Conservation (phyloP, 768 basidiomycete species). For the Boletus rex-veris region DNA sequence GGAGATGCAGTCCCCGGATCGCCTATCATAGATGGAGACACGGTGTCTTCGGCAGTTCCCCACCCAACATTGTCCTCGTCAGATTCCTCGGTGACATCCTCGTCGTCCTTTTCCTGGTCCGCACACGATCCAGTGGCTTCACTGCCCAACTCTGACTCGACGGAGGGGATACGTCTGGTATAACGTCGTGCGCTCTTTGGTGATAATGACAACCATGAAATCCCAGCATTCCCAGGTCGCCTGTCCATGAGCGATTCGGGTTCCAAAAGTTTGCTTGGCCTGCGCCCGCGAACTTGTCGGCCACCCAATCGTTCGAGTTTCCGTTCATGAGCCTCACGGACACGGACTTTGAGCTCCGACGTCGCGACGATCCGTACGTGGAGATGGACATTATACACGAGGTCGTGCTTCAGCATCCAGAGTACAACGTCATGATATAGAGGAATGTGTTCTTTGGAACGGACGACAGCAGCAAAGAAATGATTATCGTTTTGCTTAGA, state of each 20-base stretch:
- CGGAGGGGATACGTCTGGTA: constrained; percentile 43
- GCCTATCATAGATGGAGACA: constrained; percentile 64
- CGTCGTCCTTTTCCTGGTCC: constrained; percentile 32
- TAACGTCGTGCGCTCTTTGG: constrained; percentile 50
- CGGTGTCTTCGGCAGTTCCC: constrained; percentile 47
- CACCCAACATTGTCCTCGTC: constrained; percentile 46
- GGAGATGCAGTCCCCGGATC: constrained; percentile 82
- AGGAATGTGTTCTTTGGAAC: constrained; percentile 60
- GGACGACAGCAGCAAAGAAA: constrained; percentile 78
- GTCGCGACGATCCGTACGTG: constrained; percentile 83
- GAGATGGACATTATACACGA: constrained; percentile 82
- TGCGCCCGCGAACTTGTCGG: constrained; percentile 20
- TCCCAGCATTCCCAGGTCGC: constrained; percentile 14
- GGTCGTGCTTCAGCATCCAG: constrained; percentile 88
- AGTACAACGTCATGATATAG: constrained; percentile 79
- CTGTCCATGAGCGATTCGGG: constrained; percentile 18
- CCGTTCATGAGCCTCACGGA: constrained; percentile 45
- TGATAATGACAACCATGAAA: constrained; percentile 53
- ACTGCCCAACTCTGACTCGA: constrained; percentile 43
- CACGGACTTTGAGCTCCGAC: constrained; percentile 66
- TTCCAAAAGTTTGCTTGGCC: constrained; percentile 18
- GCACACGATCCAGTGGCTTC: constrained; percentile 32
- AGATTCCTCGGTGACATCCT: constrained; percentile 39
- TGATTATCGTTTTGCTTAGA: constrained; percentile 64
- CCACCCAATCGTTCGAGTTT: constrained; percentile 29